Evolutionary conservation across 148 eudicot species (phyloP).

Genomic region (Rhododendron henanense): DNA sequence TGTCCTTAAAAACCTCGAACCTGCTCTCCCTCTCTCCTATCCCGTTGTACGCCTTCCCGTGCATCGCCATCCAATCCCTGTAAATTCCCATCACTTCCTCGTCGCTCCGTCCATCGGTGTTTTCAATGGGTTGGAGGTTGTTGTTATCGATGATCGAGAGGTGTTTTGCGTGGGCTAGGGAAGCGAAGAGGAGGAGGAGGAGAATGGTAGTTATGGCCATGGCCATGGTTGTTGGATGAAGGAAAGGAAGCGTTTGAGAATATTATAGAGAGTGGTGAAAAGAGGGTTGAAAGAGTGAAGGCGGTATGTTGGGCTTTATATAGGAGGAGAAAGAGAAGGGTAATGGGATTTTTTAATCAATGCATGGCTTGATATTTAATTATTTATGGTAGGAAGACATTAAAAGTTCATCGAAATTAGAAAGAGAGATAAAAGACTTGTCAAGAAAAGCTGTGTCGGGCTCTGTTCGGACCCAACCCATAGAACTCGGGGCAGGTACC

Average conservation of each 20-base stretch:
- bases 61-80: conserved; percentile 56
- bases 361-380: background rate
- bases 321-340: background rate
- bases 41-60: conserved; percentile 65
- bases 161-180: conserved; percentile 9
- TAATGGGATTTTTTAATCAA: background rate
- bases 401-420: background rate
- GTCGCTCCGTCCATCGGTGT: conserved; percentile 25
- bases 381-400: too few relatives aligned
- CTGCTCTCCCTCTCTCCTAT: conserved; percentile 43
- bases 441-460: background rate
- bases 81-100: conserved; percentile 52
- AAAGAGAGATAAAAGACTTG: background rate
- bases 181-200: conserved; percentile 16
- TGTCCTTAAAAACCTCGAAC: conserved; percentile 68
- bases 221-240: conserved; percentile 14
- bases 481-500: background rate
- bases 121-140: background rate
- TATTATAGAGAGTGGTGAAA: background rate
- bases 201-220: conserved; percentile 18
- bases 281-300: background rate
- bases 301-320: background rate
- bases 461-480: background rate
- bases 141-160: conserved; percentile 14
- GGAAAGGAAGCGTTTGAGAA: too few relatives aligned